These are phyloP conservation scores for Kernera saxatilis DNA, from an alignment of 345 rosid genomes.

Conservation along the genomic window DNA sequence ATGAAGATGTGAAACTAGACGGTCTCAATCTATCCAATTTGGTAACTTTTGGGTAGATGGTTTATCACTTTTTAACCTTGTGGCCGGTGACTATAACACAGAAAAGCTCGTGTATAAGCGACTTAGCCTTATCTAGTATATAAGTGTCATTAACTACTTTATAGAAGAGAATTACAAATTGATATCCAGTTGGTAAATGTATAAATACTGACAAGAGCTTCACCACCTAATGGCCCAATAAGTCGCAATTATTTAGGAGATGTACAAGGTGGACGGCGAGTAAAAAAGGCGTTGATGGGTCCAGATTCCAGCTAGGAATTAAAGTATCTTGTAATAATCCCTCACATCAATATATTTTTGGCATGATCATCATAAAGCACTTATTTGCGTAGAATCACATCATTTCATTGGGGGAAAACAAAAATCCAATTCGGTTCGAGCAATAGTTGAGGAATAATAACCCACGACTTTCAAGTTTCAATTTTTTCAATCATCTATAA, in stretches of 20 bases:
- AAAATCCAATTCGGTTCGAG: too few relatives aligned
- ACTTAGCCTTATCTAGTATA: not conserved
- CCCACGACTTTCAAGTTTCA: constrained; percentile 1
- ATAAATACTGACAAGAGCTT: not conserved
- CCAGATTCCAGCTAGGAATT: not conserved
- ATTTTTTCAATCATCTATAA: not conserved
- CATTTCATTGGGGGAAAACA: not conserved
- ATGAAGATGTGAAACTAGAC: not conserved
- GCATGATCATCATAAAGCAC: not conserved
- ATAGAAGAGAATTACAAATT: too few relatives aligned
- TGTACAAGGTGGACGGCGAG: not conserved
- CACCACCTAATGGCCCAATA: not conserved
- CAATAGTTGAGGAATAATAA: too few relatives aligned
- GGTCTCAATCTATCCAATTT: not conserved
- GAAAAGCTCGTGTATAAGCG: not conserved
- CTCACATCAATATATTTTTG: not conserved
- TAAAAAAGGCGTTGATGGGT: not conserved
- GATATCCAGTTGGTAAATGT: not conserved
- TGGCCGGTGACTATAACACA: constrained; percentile 8
- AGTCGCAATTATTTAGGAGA: not conserved
- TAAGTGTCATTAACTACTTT: not conserved
- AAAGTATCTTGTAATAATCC: not conserved
- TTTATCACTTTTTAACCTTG: not conserved
- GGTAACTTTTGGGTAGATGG: not conserved
- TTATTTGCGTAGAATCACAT: constrained; percentile 8